A percentile compares a stretch with the other conserved stretches of the same genome.
These are phyloP conservation scores for Cronartium quercuum DNA, from an alignment of 1,284 basidiomycete genomes.

Conservation along the genomic window DNA sequence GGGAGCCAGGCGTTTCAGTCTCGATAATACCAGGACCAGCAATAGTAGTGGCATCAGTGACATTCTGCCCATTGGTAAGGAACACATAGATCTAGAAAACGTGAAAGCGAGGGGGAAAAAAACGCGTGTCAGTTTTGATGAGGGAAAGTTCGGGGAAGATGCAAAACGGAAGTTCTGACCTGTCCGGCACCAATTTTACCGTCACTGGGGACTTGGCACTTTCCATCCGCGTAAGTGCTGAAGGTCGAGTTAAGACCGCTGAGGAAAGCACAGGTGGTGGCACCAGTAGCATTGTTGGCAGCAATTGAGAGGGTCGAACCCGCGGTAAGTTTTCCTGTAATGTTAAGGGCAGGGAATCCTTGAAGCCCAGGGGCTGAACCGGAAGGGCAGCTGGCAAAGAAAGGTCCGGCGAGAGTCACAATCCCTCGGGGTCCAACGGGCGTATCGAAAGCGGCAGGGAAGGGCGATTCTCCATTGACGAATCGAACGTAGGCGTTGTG, in stretches of 20 bases:
- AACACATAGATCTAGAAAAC: conserved; percentile 14
- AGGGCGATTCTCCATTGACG: conserved; percentile 24
- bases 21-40: conserved; percentile 26
- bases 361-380: conserved; percentile 28
- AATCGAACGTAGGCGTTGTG: conserved; percentile 37
- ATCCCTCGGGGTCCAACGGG: conserved; percentile 16
- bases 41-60: conserved; percentile 23
- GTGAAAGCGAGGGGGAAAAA: not conserved
- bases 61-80: conserved; percentile 20
- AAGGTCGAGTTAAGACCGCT: conserved; percentile 29
- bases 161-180: not conserved
- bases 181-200: conserved; percentile 25
- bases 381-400: conserved; percentile 20
- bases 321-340: conserved; percentile 15
- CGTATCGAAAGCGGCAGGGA: conserved; percentile 32
- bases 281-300: conserved; percentile 9
- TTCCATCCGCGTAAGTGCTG: conserved; percentile 7
- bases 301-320: conserved; percentile 18
- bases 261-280: conserved; percentile 25
- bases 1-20: conserved; percentile 5
- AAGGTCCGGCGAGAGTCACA: conserved; percentile 22
- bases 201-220: conserved; percentile 25
- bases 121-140: not conserved
- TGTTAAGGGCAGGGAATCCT: conserved; percentile 26
- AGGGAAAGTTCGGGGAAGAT: not conserved